phyloP scores from a whole-genome alignment of 805 yeast genomes.

The Hanseniaspora occidentalis region DNA sequence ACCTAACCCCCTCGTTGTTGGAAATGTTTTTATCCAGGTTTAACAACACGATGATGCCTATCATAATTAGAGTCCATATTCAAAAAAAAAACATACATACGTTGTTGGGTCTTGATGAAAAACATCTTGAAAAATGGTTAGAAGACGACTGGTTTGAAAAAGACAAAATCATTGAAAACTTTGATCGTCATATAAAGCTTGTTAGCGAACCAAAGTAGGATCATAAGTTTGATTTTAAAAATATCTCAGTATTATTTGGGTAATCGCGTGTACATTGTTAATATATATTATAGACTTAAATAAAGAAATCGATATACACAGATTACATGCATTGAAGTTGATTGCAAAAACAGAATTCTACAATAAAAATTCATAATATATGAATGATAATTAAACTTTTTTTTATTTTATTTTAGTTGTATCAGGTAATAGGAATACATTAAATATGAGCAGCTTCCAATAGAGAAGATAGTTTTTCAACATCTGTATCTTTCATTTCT shows the following conservation, averaged over 20 bases:
- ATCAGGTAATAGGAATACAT: conserved; percentile 3
- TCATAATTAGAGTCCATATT: conserved; percentile 34
- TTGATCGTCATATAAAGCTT: conserved; percentile 24
- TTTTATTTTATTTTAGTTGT: conserved; percentile 2
- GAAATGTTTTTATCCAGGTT: conserved; percentile 15
- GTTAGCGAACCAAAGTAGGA: no score
- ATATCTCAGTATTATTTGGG: no score
- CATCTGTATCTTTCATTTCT: conserved; percentile 19
- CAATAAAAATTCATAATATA: no score
- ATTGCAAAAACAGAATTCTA: no score
- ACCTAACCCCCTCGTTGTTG: conserved; percentile 21
- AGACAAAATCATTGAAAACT: conserved; percentile 37
- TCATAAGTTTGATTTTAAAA: no score
- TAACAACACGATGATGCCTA: conserved; percentile 11
- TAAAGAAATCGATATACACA: no score
- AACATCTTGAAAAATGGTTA: conserved; percentile 59
- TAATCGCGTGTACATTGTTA: no score
- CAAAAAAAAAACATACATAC: conserved; percentile 30
- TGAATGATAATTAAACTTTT: no score
- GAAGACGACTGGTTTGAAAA: conserved; percentile 64
- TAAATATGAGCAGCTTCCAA: conserved; percentile 4
- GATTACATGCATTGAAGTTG: no score
- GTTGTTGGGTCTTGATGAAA: conserved; percentile 39
- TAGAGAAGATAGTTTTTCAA: conserved; percentile 1
- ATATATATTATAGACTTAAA: no score